Conservation (phyloP, 768 basidiomycete species). For the Coprinellus micaceus region DNA sequence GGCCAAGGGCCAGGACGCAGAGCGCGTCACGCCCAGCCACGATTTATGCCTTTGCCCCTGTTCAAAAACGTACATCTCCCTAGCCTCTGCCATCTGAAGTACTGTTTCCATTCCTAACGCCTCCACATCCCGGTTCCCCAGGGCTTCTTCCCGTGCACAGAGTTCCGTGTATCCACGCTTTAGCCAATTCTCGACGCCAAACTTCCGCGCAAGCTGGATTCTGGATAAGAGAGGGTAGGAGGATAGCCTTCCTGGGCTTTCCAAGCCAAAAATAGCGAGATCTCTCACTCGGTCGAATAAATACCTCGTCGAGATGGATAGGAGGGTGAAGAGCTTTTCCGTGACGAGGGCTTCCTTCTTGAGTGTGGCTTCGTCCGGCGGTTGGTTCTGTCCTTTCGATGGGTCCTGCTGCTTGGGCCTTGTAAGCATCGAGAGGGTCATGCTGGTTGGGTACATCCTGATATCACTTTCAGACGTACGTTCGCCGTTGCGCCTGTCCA, state of each 20-base stretch:
- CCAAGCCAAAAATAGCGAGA: constrained; percentile 25
- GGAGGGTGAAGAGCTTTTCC: not conserved
- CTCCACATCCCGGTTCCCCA: constrained; percentile 28
- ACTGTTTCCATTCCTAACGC: constrained; percentile 21
- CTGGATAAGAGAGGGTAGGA: constrained; percentile 22
- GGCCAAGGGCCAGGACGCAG: too few relatives aligned
- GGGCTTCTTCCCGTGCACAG: constrained; percentile 29
- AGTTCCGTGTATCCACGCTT: constrained; percentile 34
- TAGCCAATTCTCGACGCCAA: constrained; percentile 37
- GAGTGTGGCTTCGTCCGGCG: not conserved
- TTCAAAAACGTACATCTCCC: not conserved
- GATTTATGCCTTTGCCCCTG: too few relatives aligned
- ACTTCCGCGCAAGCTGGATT: constrained; percentile 35
- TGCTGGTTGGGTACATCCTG: constrained; percentile 17
- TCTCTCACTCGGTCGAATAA: constrained; percentile 32
- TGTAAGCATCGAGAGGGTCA: too few relatives aligned
- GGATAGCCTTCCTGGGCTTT: constrained; percentile 9
- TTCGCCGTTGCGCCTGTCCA: not conserved
- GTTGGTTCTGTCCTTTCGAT: too few relatives aligned
- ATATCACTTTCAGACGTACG: not conserved
- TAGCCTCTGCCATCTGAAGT: not conserved
- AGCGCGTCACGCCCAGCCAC: too few relatives aligned
- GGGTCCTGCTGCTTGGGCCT: too few relatives aligned
- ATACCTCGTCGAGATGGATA: constrained; percentile 30
- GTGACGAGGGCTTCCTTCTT: not conserved